Base-by-base conservation (phyloP, 768 basidiomycete species). In the Agrocybe chaxingu region DNA sequence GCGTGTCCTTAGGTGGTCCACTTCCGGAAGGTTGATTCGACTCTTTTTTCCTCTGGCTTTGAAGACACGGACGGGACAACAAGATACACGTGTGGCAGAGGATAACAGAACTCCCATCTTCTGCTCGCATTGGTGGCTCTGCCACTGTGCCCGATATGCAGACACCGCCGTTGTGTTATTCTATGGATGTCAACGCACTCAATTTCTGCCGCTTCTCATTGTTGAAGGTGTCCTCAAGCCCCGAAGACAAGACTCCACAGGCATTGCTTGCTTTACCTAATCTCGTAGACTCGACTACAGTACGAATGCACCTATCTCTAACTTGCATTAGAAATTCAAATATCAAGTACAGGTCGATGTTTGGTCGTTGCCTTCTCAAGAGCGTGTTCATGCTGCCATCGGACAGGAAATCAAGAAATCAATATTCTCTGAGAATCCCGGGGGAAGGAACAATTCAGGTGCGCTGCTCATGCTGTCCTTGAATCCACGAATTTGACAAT, bases 181-280 rank as follows among this genome's bases (percentile, higher is more conserved):
- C 88, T 0, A 69, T 98, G 65, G 89, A 93, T 60, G 85, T 95
- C 52, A 99, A 99, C 62, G 85, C 96, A 1, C 75, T 98, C 48
- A 97, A 96, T 62, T 98, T 88, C 65, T 98, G 96, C 67, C 82
- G 87, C 2, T 94, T 97, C 67, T 87, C 90, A 6, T 71, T 98
- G 2, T 63, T 88, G 31, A 58, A 35, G 31, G 47, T 53, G 34
- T 18, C 39, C 38, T 16, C 47, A 29, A 29, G 16, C 11, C 16
- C 37, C 1, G 57, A 45, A 41, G 51, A 29, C 32, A 41, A 50
- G 7, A 52, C 50, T 36, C 41, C 58, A 57, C 53, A 59, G 58
- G 85, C 81, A 1, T 68, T 93, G 40, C 63, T 98, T 24, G 92
- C 91, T 0, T 70, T 97, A 10, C 94, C 94, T 0, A 95, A 94